A percentile compares a stretch with the other conserved stretches of the same genome.
Evolutionary conservation across 768 basidiomycete genomes (phyloP).

Genomic region (Roridomyces roridus): DNA sequence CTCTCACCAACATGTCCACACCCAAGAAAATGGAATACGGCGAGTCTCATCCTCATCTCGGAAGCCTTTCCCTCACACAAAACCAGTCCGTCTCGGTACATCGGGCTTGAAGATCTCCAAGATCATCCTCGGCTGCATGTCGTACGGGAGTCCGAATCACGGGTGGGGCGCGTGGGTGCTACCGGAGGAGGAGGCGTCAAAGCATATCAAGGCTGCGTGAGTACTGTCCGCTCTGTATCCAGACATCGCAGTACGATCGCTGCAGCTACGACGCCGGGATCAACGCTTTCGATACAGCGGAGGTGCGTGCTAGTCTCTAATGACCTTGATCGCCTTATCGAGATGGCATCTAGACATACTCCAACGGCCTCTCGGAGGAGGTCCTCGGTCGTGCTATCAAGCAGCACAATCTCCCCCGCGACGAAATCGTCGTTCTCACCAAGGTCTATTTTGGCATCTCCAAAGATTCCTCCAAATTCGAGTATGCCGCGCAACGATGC

Average conservation of each 20-base stretch:
- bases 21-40: no score
- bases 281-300: neutral
- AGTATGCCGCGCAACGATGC: conserved; percentile 28
- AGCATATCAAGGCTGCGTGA: neutral
- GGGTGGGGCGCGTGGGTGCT: neutral
- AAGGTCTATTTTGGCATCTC: conserved; percentile 37
- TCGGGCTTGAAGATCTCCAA: neutral
- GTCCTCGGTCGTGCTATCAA: conserved; percentile 58
- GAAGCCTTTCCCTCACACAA: no score
- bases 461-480: neutral
- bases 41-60: no score
- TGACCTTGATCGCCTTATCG: no score
- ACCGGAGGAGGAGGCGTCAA: neutral
- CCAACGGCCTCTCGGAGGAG: conserved; percentile 50
- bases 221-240: neutral
- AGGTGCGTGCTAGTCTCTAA: neutral
- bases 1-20: no score
- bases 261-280: neutral
- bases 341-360: conserved; percentile 38
- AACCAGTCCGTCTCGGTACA: neutral
- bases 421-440: conserved; percentile 61
- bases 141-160: neutral
- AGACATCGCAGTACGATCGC: neutral
- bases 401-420: conserved; percentile 49
- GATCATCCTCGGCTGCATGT: neutral